These are phyloP conservation scores for Fusarium cicatricum DNA, from an alignment of 2,329 filamentous ascomycete species.

Conservation along the genomic window DNA sequence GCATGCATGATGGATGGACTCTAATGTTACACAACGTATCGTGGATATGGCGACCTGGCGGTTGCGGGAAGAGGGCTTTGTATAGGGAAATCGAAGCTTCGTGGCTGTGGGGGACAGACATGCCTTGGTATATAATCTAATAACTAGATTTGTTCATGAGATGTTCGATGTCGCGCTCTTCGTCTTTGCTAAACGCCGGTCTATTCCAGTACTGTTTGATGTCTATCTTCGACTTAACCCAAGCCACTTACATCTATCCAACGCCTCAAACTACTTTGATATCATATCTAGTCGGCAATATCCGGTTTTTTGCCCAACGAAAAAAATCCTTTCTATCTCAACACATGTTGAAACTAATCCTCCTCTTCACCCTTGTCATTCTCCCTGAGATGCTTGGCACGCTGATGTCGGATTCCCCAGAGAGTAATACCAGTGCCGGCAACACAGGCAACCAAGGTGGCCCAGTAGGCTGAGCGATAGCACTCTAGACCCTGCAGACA, in stretches of 20 bases:
- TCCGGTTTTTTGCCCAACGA: neutral
- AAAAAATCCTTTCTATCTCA: neutral
- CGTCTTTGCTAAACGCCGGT: neutral
- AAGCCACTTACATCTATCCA: neutral
- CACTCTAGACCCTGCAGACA: conserved; percentile 83
- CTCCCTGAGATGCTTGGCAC: conserved; percentile 49
- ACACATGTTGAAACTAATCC: conserved; percentile 34
- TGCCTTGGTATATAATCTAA: conserved; percentile 28
- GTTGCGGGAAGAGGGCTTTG: conserved; percentile 19
- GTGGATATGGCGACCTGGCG: conserved; percentile 13
- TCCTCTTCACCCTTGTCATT: conserved; percentile 51
- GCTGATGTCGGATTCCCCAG: conserved; percentile 72
- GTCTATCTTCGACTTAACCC: neutral
- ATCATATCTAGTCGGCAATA: neutral
- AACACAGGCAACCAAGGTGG: conserved; percentile 77
- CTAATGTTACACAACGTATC: conserved; percentile 20
- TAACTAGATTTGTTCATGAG: conserved; percentile 24
- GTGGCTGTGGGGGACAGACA: conserved; percentile 14
- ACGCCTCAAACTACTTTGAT: conserved; percentile 8
- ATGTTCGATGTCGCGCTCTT: neutral
- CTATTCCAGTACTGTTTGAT: conserved; percentile 8
- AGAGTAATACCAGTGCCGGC: conserved; percentile 74
- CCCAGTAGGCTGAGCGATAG: conserved; percentile 81
- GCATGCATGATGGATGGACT: conserved; percentile 21
- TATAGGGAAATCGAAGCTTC: conserved; percentile 11